These are phyloP conservation scores for Erysimum cheiri DNA, from an alignment of 441 rosid genomes.

Conservation along the genomic window DNA sequence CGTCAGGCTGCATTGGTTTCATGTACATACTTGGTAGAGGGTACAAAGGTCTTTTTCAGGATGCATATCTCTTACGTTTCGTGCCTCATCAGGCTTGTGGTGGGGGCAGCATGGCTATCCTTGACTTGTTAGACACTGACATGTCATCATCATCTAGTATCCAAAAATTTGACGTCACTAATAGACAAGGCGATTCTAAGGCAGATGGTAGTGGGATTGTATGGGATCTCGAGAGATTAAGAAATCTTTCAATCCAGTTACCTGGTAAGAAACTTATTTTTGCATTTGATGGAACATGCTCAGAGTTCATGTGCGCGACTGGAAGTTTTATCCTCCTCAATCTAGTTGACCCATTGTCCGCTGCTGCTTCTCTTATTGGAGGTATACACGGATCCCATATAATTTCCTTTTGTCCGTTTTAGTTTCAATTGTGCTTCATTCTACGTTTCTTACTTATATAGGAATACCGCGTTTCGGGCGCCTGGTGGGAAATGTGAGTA, in stretches of 20 bases:
- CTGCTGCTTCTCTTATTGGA: conserved; percentile 99
- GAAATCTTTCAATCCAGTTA: conserved; percentile 85
- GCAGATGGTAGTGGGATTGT: conserved; percentile 98
- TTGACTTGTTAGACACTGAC: conserved; percentile 86
- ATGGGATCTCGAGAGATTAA: conserved; percentile 95
- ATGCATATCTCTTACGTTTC: conserved; percentile 90
- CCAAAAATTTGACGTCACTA: conserved; percentile 70
- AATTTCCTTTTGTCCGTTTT: conserved; percentile 5
- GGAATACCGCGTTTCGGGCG: conserved; percentile 99
- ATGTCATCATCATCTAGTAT: conserved; percentile 64
- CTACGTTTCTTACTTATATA: conserved; percentile 59
- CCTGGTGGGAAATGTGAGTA: conserved; percentile 78
- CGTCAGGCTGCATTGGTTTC: conserved; percentile 95
- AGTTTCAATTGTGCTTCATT: conserved; percentile 37
- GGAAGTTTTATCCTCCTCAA: conserved; percentile 89
- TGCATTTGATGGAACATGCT: conserved; percentile 96
- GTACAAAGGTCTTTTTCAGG: conserved; percentile 98
- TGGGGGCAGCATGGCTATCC: conserved; percentile 99
- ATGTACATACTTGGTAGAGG: conserved; percentile 99
- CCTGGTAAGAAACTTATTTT: conserved; percentile 98
- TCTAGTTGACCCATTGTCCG: conserved; percentile 97
- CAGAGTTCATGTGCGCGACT: conserved; percentile 80
- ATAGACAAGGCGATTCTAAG: conserved; percentile 78
- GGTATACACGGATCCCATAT: conserved; percentile 55
- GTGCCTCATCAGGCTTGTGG: conserved; percentile 99